A percentile compares a stretch with the other conserved stretches of the same genome.
phyloP scores from a whole-genome alignment of 768 basidiomycete species.

The Lactarius indigo region DNA sequence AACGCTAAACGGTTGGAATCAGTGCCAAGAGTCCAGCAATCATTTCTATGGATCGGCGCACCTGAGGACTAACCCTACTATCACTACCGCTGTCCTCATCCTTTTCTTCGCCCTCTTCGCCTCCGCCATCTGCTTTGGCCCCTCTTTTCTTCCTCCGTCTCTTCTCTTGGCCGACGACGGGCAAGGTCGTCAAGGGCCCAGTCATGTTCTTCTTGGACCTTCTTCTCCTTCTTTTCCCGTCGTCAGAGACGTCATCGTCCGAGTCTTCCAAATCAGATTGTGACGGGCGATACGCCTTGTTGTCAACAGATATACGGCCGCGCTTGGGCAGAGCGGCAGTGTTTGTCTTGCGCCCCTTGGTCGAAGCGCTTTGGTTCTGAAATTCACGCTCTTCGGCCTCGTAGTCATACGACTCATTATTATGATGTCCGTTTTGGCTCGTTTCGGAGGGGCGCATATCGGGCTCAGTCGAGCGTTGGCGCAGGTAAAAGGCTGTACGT shows the following conservation, averaged over 20 bases:
- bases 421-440: constrained; percentile 26
- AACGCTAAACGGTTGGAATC: constrained; percentile 24
- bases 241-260: constrained; percentile 54
- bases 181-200: constrained; percentile 62
- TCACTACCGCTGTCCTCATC: constrained; percentile 48
- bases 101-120: constrained; percentile 43
- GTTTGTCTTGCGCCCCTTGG: constrained; percentile 31
- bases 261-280: constrained; percentile 60
- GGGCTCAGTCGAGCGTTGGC: constrained; percentile 58
- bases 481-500: constrained; percentile 62
- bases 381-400: constrained; percentile 69
- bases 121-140: constrained; percentile 40
- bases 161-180: constrained; percentile 64
- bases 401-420: constrained; percentile 62
- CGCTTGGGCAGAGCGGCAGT: constrained; percentile 41
- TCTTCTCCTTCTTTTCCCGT: constrained; percentile 48
- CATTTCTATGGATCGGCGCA: constrained; percentile 27
- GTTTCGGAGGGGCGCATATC: constrained; percentile 31
- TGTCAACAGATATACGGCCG: constrained; percentile 68
- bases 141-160: constrained; percentile 45
- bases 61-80: constrained; percentile 42
- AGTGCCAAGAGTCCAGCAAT: constrained; percentile 6
- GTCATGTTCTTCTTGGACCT: constrained; percentile 47
- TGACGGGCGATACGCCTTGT: constrained; percentile 76
- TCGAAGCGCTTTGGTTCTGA: constrained; percentile 30